These are phyloP conservation scores for Serendipita indica DNA, from an alignment of 768 basidiomycete species.

Conservation along the genomic window DNA sequence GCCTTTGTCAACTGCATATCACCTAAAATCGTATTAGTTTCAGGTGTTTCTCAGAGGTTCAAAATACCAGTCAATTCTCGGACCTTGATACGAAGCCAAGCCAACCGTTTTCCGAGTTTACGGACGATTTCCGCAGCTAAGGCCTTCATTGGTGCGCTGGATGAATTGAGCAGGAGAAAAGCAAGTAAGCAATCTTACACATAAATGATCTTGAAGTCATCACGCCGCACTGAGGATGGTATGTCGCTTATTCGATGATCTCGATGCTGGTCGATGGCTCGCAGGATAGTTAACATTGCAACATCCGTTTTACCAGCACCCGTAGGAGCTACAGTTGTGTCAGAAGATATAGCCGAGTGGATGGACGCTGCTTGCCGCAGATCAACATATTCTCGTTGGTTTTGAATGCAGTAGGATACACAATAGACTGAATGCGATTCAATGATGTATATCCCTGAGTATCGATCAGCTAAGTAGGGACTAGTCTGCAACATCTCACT, in stretches of 20 bases:
- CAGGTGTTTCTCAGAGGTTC: background rate
- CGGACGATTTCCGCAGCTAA: conserved; percentile 88
- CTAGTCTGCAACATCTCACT: conserved; percentile 26
- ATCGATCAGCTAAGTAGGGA: conserved; percentile 10
- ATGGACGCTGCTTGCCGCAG: conserved; percentile 42
- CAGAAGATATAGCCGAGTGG: background rate
- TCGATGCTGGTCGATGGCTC: conserved; percentile 65
- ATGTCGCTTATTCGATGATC: conserved; percentile 22
- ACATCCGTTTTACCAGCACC: conserved; percentile 99
- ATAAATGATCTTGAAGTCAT: conserved; percentile 91
- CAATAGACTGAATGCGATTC: conserved; percentile 91
- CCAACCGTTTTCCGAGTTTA: conserved; percentile 78
- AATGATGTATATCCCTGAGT: conserved; percentile 66
- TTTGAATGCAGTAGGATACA: conserved; percentile 84
- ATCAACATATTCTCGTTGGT: conserved; percentile 94
- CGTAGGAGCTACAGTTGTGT: conserved; percentile 58
- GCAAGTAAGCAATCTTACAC: conserved; percentile 39
- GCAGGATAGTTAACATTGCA: conserved; percentile 84
- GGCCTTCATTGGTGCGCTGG: conserved; percentile 95
- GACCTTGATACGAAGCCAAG: conserved; percentile 76
- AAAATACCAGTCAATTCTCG: conserved; percentile 74
- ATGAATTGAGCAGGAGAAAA: background rate
- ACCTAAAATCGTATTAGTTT: conserved; percentile 25
- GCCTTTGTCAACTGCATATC: conserved; percentile 95
- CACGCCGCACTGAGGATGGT: conserved; percentile 40